Conservation (phyloP, 2,329 filamentous ascomycete genomes). For the Alternaria rosae region DNA sequence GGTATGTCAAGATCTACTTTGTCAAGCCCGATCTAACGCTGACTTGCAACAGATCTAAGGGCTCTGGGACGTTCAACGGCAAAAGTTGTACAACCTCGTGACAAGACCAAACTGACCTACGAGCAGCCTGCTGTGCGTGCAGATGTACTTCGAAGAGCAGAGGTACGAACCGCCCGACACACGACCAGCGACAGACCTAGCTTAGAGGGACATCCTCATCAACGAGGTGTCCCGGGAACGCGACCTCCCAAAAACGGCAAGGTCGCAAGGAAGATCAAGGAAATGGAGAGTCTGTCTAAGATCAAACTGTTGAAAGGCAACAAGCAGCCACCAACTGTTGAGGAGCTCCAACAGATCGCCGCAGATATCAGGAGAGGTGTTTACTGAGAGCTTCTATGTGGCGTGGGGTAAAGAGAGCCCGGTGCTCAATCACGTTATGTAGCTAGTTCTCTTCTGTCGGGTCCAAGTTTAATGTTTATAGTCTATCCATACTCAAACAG, state of each 20-base stretch:
- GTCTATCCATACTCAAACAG: no score
- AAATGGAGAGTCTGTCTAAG: conserved; percentile 5
- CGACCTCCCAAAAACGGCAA: not conserved
- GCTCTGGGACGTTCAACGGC: not conserved
- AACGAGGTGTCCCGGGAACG: not conserved
- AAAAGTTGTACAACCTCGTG: not conserved
- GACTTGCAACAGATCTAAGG: conserved; percentile 26
- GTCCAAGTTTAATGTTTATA: not conserved
- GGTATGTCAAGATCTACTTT: conserved; percentile 15
- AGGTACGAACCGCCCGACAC: not conserved
- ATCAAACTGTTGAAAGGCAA: not conserved
- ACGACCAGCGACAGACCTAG: not conserved
- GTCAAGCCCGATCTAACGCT: not conserved
- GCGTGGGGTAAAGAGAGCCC: not conserved
- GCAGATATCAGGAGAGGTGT: conserved; percentile 29
- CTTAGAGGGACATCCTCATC: not conserved
- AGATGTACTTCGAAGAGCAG: not conserved
- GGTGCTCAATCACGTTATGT: not conserved
- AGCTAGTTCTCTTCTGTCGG: not conserved
- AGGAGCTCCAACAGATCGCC: conserved; percentile 33
- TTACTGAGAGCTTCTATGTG: conserved; percentile 9
- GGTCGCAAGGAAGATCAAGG: conserved; percentile 5
- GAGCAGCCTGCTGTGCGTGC: not conserved
- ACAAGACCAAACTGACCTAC: not conserved
- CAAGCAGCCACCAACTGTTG: conserved; percentile 26